Evolutionary conservation across 139 green algal genomes (phyloP).

Genomic region (Edaphochlamys debaryana): DNA sequence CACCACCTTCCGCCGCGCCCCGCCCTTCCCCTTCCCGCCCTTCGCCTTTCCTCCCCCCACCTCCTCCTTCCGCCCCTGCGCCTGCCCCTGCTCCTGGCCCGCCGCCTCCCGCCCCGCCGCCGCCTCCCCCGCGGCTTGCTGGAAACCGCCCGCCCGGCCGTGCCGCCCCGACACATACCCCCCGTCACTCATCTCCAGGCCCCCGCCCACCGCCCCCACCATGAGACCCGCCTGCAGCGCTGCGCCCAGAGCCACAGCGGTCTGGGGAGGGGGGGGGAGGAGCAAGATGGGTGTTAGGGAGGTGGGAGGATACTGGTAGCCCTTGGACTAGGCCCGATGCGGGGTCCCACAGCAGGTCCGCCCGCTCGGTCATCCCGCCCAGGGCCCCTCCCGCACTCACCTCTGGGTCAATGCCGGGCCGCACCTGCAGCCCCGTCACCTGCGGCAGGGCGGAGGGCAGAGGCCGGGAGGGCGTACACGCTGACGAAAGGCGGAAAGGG

Average conservation of each 20-base stretch:
- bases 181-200: constrained; percentile 40
- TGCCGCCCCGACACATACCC: constrained; percentile 36
- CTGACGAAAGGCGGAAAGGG: too few species aligned
- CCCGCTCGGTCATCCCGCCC: neutral
- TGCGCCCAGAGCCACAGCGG: constrained; percentile 93
- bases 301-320: too few species aligned
- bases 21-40: neutral
- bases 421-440: constrained; percentile 21
- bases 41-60: too few species aligned
- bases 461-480: too few species aligned
- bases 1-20: neutral
- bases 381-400: neutral
- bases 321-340: too few species aligned
- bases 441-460: too few species aligned
- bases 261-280: constrained; percentile 5
- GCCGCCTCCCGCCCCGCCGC: too few species aligned
- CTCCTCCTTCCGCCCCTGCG: too few species aligned
- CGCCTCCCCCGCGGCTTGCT: neutral
- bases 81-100: too few species aligned
- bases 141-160: constrained; percentile 23
- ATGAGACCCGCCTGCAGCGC: constrained; percentile 63
- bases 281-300: neutral
- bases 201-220: neutral
- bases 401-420: constrained; percentile 55
- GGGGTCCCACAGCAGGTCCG: too few species aligned